Conservation (phyloP, 2,329 filamentous ascomycete genomes). For the Colletotrichum orchidophilum region DNA sequence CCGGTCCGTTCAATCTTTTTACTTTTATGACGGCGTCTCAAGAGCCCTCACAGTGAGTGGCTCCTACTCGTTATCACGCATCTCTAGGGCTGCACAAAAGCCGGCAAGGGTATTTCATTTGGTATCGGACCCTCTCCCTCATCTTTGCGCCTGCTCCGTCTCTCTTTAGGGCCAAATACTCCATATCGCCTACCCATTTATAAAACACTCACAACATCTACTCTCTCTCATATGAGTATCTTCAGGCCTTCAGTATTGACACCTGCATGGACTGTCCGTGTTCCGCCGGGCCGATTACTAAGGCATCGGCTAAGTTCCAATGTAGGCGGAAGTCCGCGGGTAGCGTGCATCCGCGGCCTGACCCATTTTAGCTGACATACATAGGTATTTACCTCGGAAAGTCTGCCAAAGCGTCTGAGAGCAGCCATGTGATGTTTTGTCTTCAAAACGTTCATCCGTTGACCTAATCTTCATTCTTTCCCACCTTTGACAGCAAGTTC, state of each 20-base stretch:
- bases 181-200: no score
- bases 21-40: not conserved
- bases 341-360: not conserved
- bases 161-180: no score
- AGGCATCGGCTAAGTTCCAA: not conserved
- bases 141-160: no score
- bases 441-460: not conserved
- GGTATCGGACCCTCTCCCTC: no score
- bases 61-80: not conserved
- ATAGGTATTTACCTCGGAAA: conserved; percentile 20
- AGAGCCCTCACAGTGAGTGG: not conserved
- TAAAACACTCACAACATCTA: no score
- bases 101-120: no score
- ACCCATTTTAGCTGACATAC: not conserved
- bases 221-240: no score
- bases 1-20: no score
- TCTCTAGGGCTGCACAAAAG: not conserved
- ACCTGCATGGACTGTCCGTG: no score
- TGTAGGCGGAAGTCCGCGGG: conserved; percentile 10
- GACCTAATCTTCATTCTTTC: not conserved
- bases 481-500: not conserved
- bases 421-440: not conserved
- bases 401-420: not conserved
- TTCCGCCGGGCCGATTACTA: not conserved
- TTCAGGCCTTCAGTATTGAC: no score